These are phyloP conservation scores for Penicillium hordei DNA, from an alignment of 2,329 filamentous ascomycete species.

Conservation along the genomic window DNA sequence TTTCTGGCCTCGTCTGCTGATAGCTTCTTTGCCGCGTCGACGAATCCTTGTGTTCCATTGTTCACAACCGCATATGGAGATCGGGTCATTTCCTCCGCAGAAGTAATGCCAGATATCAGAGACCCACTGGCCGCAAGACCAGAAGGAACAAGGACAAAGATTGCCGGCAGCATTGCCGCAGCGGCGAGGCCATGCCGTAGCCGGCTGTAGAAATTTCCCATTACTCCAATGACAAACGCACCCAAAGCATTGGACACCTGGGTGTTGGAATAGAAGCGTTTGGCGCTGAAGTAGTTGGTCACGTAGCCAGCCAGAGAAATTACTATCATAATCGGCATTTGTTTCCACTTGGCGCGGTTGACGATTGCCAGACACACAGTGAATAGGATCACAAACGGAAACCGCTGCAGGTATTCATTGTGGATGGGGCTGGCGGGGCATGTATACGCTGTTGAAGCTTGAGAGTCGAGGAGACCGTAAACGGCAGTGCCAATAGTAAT, in stretches of 20 bases:
- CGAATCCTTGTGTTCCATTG: slow-evolving; percentile 30
- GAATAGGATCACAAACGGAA: slow-evolving; percentile 74
- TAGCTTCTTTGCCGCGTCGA: slow-evolving; percentile 36
- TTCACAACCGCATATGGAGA: slow-evolving; percentile 22
- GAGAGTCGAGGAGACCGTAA: slow-evolving; percentile 60
- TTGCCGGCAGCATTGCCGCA: slow-evolving; percentile 80
- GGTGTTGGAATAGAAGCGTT: slow-evolving; percentile 66
- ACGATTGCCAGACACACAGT: slow-evolving; percentile 71
- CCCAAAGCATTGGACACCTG: slow-evolving; percentile 77
- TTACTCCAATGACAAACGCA: slow-evolving; percentile 71
- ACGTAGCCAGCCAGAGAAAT: slow-evolving; percentile 73
- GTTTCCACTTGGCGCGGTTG: slow-evolving; percentile 78
- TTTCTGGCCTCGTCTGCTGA: slow-evolving; percentile 24
- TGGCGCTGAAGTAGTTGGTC: slow-evolving; percentile 70
- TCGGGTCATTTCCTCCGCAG: slow-evolving; percentile 54
- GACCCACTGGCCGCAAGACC: slow-evolving; percentile 59
- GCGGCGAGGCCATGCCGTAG: slow-evolving; percentile 74
- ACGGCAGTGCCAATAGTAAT: slow-evolving; percentile 67
- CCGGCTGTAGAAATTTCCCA: slow-evolving; percentile 77
- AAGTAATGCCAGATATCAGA: slow-evolving; percentile 57
- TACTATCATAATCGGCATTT: slow-evolving; percentile 71
- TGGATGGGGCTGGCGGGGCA: slow-evolving; percentile 53
- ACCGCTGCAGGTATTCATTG: slow-evolving; percentile 51
- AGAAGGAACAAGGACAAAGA: slow-evolving; percentile 68
- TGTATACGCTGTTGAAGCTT: slow-evolving; percentile 51